These are phyloP conservation scores for Gaeumannomyces sp. DNA, from an alignment of 2,329 filamentous ascomycete species.

Conservation along the genomic window DNA sequence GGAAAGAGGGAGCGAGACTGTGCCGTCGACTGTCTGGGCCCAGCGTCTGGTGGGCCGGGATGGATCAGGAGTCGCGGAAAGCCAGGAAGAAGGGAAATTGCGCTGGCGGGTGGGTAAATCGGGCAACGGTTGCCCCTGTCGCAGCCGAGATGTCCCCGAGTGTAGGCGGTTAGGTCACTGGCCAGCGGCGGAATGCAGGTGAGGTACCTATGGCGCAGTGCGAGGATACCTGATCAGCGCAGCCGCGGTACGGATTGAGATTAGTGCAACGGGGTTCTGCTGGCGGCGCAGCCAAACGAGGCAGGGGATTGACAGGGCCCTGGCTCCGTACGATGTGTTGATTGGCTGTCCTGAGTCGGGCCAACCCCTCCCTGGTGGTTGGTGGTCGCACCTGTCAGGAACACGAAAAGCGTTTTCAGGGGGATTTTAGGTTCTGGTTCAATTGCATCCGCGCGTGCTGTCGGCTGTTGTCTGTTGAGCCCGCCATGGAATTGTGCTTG, in stretches of 20 bases:
- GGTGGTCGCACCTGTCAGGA: constrained; percentile 7
- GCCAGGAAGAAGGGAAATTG: constrained; percentile 7
- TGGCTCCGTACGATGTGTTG: neutral
- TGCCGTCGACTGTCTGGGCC: neutral
- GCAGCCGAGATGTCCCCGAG: neutral
- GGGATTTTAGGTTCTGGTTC: neutral
- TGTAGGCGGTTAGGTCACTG: neutral
- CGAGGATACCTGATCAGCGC: constrained; percentile 1
- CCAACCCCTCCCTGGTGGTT: neutral
- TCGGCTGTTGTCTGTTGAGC: neutral
- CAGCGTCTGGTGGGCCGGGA: neutral
- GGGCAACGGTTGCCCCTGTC: neutral
- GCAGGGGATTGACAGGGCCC: constrained; percentile 2
- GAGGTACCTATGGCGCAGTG: neutral
- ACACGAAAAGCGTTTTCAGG: constrained; percentile 9
- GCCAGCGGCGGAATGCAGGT: neutral
- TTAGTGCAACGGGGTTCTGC: constrained; percentile 1
- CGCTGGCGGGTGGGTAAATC: constrained; percentile 8
- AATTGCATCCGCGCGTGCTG: neutral
- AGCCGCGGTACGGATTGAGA: neutral
- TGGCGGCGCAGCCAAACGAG: constrained; percentile 3
- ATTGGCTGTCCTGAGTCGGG: constrained; percentile 6
- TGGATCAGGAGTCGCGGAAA: constrained; percentile 8
- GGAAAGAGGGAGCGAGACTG: constrained; percentile 8
- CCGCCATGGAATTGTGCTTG: neutral